phyloP scores from a whole-genome alignment of 108 stramenopile genomes.

The Cyclostephanos invisitatus region DNA sequence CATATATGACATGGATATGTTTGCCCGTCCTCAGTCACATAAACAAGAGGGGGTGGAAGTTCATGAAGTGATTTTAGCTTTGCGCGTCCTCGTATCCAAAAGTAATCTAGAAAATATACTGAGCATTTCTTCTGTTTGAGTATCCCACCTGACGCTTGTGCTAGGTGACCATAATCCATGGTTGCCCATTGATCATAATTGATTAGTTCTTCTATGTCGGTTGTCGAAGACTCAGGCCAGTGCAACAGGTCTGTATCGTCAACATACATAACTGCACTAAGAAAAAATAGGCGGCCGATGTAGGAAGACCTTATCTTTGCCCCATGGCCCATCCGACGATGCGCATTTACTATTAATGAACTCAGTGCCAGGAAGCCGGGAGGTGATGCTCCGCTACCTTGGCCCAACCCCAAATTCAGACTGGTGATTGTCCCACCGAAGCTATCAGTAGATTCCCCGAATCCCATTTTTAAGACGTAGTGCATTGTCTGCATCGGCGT shows the following conservation, averaged over 20 bases:
- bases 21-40: no score
- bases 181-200: not conserved
- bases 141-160: constrained; percentile 3
- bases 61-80: no score
- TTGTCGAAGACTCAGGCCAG: no score
- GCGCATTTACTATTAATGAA: not conserved
- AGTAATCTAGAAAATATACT: constrained; percentile 1
- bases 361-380: constrained; percentile 11
- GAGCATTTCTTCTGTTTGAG: constrained; percentile 4
- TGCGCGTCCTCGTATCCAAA: not conserved
- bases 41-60: no score
- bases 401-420: not conserved
- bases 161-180: not conserved
- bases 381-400: constrained; percentile 19
- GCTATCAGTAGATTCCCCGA: not conserved
- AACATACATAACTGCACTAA: no score
- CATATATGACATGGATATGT: not conserved
- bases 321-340: constrained; percentile 10
- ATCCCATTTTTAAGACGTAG: not conserved
- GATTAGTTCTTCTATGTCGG: not conserved
- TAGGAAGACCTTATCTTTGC: not conserved
- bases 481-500: not conserved
- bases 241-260: constrained; percentile 17
- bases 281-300: not conserved
- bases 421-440: not conserved